Evolutionary conservation across 1,284 basidiomycete genomes (phyloP), one percentile per base, ranked within the genome.

Genomic region (Ustilago xerochloae): DNA sequence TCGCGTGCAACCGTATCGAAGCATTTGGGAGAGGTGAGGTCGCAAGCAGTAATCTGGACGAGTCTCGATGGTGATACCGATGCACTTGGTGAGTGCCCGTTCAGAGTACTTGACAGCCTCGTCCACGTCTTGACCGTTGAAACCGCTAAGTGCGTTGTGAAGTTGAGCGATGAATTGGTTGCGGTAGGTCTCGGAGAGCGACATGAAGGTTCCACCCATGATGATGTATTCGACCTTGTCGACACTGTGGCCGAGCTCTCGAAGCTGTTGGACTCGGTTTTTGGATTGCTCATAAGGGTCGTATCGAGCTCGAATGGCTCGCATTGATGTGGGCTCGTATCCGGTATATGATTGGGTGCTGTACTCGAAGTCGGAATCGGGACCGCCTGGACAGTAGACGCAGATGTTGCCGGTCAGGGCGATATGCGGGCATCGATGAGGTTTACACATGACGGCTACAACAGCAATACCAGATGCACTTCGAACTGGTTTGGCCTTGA

Each of bases 321-420:
- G 91, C 96, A 99, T 99, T 62, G 94, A 97, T 7, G 96, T 99
- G 2, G 96, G 96, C 68, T 96, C 94, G 81, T 97, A 97, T 4
- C 94, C 94, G 2, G 94, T 97, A 82, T 98, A 98, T 75, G 93
- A 95, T 85, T 85, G 96, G 1, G 97, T 99, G 79, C 94, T 97
- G 85, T 99, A 99, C 85, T 99, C 97, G 80, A 99, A 99, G 85
- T 99, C 97, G 0, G 96, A 98, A 85, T 99, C 97, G 5, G 97
- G 97, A 9, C 97, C 97, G 57, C 97, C 97, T 13, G 97, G 97
- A 83, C 97, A 99, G 85, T 99, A 99, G 90, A 99, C 96, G 86
- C 97, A 99, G 54, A 99, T 98, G 83, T 99, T 98, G n/a, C 97
- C 97, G 0, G 97, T 99, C 92, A 99, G 96, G 6, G 97, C 97